Conservation (phyloP, 2,329 filamentous ascomycete genomes). For the Aspergillus ochraceoroseus region DNA sequence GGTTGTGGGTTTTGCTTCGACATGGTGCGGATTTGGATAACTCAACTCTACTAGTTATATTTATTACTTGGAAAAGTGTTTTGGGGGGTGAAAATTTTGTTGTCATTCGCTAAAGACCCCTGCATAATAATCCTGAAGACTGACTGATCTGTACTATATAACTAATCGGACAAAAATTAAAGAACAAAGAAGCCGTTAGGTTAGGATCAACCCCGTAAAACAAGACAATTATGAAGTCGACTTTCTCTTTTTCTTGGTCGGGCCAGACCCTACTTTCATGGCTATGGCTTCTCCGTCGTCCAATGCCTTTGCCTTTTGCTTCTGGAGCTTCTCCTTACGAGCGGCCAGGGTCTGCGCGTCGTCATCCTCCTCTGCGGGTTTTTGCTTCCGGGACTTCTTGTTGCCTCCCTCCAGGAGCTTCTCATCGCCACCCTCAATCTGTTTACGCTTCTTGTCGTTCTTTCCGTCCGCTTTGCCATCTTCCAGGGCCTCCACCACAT, state of each 20-base stretch:
- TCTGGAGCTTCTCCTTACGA: slow-evolving; percentile 48
- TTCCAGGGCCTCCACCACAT: slow-evolving; percentile 56
- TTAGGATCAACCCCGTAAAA: slow-evolving; percentile 21
- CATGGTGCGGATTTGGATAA: no score
- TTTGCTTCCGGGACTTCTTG: slow-evolving; percentile 42
- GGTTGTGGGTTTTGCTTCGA: no score
- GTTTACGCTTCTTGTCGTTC: slow-evolving; percentile 55
- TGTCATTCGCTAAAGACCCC: no score
- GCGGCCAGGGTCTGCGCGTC: slow-evolving; percentile 33
- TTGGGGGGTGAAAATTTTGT: no score
- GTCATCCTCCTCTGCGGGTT: slow-evolving; percentile 37
- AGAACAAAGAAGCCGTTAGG: slow-evolving; percentile 1
- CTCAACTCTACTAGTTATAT: no score
- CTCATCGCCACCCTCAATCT: slow-evolving; percentile 29
- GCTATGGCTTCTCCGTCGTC: slow-evolving; percentile 39
- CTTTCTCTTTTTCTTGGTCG: slow-evolving; percentile 40
- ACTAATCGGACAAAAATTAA: no score
- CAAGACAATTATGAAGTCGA: slow-evolving; percentile 35
- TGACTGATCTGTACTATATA: no score
- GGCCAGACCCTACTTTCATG: slow-evolving; percentile 21
- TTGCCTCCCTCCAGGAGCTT: slow-evolving; percentile 29
- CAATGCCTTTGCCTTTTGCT: slow-evolving; percentile 48
- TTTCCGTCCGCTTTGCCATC: slow-evolving; percentile 35
- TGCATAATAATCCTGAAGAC: no score
- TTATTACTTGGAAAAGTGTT: no score